These are phyloP conservation scores for Clarireedia sp. DNA, from an alignment of 2,329 filamentous ascomycete species.

Conservation along the genomic window DNA sequence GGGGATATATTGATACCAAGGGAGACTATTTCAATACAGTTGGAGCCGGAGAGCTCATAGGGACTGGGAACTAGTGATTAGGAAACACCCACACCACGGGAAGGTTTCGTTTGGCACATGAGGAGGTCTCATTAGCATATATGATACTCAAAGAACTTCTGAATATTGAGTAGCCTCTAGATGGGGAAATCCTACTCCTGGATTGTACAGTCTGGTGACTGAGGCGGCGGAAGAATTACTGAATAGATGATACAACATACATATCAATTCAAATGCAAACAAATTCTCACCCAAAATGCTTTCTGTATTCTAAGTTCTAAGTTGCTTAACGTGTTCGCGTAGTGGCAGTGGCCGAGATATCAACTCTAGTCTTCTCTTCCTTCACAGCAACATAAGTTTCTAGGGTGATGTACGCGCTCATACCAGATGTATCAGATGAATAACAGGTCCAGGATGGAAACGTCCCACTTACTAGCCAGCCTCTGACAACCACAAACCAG, in stretches of 20 bases:
- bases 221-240: neutral
- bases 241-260: neutral
- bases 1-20: slow-evolving; percentile 9
- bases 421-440: too few relatives aligned
- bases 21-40: neutral
- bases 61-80: neutral
- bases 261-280: neutral
- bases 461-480: too few relatives aligned
- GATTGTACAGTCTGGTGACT: neutral
- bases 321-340: too few relatives aligned
- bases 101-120: too few relatives aligned
- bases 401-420: too few relatives aligned
- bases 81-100: neutral
- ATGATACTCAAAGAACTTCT: neutral
- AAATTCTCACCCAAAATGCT: neutral
- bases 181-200: neutral
- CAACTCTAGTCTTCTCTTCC: too few relatives aligned
- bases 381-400: too few relatives aligned
- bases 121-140: neutral
- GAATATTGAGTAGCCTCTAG: too few relatives aligned
- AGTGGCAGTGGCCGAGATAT: too few relatives aligned
- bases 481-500: neutral
- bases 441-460: too few relatives aligned
- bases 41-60: neutral
- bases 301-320: neutral